phyloP scores from a whole-genome alignment of 176 grass and related monocot genomes.

The Juncus inflexus region DNA sequence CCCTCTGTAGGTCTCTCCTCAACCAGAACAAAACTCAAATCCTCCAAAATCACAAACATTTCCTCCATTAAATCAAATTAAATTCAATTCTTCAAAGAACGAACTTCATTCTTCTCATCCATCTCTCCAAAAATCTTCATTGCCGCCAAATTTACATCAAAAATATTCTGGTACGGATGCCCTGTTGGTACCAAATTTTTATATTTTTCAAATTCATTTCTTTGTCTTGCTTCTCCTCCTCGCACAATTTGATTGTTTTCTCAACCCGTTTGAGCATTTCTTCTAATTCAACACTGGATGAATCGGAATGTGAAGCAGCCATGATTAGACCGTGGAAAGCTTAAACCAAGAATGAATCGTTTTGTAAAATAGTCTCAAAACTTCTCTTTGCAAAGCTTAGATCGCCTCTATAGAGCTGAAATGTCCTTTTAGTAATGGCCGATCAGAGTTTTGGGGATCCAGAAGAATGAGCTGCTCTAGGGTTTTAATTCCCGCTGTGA shows the following conservation, averaged over 20 bases:
- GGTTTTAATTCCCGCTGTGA: conserved; percentile 21
- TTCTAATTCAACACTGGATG: conserved; percentile 13
- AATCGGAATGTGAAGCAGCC: conserved; percentile 30
- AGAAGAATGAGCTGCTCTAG: conserved; percentile 39
- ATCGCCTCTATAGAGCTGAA: conserved; percentile 31
- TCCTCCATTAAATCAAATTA: conserved; percentile 14
- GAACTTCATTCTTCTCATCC: conserved; percentile 27
- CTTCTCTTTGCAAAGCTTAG: conserved; percentile 21
- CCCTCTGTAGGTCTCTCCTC: background rate
- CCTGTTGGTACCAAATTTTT: conserved; percentile 32
- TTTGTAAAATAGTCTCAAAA: conserved; percentile 41
- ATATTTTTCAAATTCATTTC: conserved; percentile 48
- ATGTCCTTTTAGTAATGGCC: conserved; percentile 33
- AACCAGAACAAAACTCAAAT: background rate
- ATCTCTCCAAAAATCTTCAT: conserved; percentile 38
- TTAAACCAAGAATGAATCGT: conserved; percentile 45
- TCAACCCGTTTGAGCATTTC: conserved; percentile 36
- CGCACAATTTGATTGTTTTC: conserved; percentile 35
- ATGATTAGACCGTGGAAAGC: conserved; percentile 47
- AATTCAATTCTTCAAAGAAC: conserved; percentile 31
- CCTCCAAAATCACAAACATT: background rate
- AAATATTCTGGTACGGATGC: conserved; percentile 43
- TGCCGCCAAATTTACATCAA: conserved; percentile 32
- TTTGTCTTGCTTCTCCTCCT: conserved; percentile 25
- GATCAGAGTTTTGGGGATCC: conserved; percentile 30